These are phyloP conservation scores for Thalassiosira oceanica DNA, from an alignment of 352 stramenopile genomes.

Conservation along the genomic window DNA sequence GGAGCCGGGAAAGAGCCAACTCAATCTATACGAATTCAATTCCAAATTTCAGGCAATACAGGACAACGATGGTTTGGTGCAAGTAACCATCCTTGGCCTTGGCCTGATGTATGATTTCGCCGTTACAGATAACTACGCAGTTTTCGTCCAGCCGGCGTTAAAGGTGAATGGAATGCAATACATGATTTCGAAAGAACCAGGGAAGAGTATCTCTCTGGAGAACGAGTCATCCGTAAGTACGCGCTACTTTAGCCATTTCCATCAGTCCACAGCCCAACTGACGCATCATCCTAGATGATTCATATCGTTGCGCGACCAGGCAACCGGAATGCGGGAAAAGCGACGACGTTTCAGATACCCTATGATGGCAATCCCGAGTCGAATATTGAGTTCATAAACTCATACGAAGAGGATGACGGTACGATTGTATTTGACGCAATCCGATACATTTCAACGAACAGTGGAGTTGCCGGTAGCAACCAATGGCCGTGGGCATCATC, in stretches of 20 bases:
- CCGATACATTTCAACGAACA: too few species aligned
- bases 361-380: too few species aligned
- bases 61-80: constrained; percentile 50
- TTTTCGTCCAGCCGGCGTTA: constrained; percentile 67
- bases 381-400: too few species aligned
- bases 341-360: too few species aligned
- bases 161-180: constrained; percentile 72
- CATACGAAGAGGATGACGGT: too few species aligned
- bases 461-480: too few species aligned
- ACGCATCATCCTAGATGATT: too few species aligned
- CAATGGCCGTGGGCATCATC: too few species aligned
- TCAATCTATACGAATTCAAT: constrained; percentile 82
- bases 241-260: constrained; percentile 17
- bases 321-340: too few species aligned
- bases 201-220: constrained; percentile 43
- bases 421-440: too few species aligned
- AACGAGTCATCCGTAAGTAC: constrained; percentile 31
- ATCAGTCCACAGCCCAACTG: too few species aligned
- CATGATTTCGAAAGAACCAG: constrained; percentile 66
- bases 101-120: constrained; percentile 72
- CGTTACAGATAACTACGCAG: constrained; percentile 74
- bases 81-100: constrained; percentile 56
- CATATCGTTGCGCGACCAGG: too few species aligned
- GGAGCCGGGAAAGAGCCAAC: constrained; percentile 46
- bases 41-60: constrained; percentile 61